Evolutionary conservation across 768 basidiomycete genomes (phyloP), one percentile per base, ranked within the genome.

Genomic region (Kwoniella shandongensis): DNA sequence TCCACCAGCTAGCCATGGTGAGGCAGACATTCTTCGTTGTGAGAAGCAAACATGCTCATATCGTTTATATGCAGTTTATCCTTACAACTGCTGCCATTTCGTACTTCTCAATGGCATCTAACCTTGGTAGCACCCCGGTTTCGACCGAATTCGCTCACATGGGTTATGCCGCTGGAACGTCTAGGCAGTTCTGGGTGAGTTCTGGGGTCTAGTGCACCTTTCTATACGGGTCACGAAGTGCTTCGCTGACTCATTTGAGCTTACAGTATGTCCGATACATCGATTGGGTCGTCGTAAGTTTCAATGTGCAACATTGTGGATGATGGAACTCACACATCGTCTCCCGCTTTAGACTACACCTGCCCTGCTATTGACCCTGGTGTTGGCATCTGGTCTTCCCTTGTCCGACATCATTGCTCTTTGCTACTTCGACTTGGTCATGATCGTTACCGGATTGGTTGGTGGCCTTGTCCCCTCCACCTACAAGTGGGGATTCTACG

Each of bases 61-160:
- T 13, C 18, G 20, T 3, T 40, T 5, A 2, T 4, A 27, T 54
- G 0, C 46, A 62, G 54, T 75, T 83, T 54, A 76, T 84, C 36
- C 69, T 84, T 20, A 72, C 79, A 17, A 82, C 82, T 0, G 76
- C 81, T 2, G 63, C 76, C 12, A 71, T 84, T 40, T 70, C 80
- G 1, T 83, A 82, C 75, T 83, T 82, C 70, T 75, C 79, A 12
- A 83, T 84, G 83, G 83, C 83, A 0, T 83, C 82, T 18, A 78
- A 83, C 66, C 77, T 84, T 36, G 83, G 84, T 12, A 74, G 73
- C 40, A 80, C 82, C 0, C 77, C 81, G 35, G 66, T 84, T 60
- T 54, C 39, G 17, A 78, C 80, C 38, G 81, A 82, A 62, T 83
- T 80, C 67, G 63, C 73, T 26, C 74, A 74, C 44, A 74, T 72